These are phyloP conservation scores for Potentilla sterilis DNA, from an alignment of 306 rosid genomes.

Conservation along the genomic window DNA sequence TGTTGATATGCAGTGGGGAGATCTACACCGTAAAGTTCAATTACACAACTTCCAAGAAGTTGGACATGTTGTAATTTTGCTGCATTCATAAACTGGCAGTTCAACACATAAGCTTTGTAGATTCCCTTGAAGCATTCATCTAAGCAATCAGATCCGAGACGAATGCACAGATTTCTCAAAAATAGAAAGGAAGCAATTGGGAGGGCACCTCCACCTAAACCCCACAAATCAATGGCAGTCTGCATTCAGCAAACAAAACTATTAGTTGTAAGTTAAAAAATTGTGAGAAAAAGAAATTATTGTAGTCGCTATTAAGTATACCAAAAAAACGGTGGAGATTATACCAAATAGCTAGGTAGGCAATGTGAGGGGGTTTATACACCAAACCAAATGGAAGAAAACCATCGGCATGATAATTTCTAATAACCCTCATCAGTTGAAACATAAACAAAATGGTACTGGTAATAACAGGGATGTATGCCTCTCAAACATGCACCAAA, in stretches of 20 bases:
- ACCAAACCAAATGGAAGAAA: not conserved
- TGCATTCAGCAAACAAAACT: constrained; percentile 26
- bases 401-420: not conserved
- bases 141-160: constrained; percentile 81
- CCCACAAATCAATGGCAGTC: constrained; percentile 96
- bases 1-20: constrained; percentile 87
- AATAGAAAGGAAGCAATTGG: constrained; percentile 72
- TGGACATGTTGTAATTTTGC: constrained; percentile 73
- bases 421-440: not conserved
- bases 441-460: not conserved
- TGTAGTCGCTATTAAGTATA: not conserved
- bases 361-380: not conserved
- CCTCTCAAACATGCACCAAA: not conserved
- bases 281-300: not conserved
- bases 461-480: not conserved
- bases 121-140: constrained; percentile 91
- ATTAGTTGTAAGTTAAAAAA: not conserved
- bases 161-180: constrained; percentile 73
- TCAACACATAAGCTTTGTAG: constrained; percentile 89
- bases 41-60: constrained; percentile 77
- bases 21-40: constrained; percentile 74
- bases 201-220: constrained; percentile 94
- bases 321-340: not conserved
- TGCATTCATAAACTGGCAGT: constrained; percentile 87
- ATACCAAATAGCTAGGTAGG: not conserved